Conservation (phyloP, 2,329 filamentous ascomycete species). For the Zymoseptoria passerinii region DNA sequence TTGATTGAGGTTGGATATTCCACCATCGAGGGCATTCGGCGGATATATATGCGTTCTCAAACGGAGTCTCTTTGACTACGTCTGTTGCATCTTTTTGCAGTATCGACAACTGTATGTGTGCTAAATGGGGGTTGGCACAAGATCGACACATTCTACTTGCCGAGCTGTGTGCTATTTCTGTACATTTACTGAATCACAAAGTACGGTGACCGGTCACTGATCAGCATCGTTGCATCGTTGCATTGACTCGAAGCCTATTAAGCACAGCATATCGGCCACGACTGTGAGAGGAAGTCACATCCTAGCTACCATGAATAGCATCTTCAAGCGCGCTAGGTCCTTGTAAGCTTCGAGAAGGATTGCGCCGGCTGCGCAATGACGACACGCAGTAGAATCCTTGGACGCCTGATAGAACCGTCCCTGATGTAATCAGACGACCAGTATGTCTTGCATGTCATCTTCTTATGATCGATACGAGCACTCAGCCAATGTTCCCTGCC, state of each 20-base stretch:
- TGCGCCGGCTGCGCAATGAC: not conserved
- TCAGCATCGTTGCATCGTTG: not conserved
- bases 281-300: not conserved
- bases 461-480: too few species aligned
- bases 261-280: not conserved
- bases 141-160: not conserved
- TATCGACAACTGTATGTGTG: not conserved
- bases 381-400: not conserved
- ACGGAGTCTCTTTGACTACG: not conserved
- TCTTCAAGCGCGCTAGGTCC: not conserved
- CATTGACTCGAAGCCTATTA: not conserved
- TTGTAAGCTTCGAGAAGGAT: not conserved
- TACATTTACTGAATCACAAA: not conserved
- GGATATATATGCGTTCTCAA: not conserved
- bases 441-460: too few species aligned
- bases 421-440: too few species aligned
- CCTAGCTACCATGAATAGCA: not conserved
- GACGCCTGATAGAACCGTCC: too few species aligned
- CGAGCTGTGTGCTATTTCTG: not conserved
- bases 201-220: not conserved
- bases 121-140: not conserved
- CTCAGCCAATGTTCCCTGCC: too few species aligned
- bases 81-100: not conserved
- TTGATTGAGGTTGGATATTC: not conserved
- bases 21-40: not conserved